Conservation (phyloP, 148 eudicot species). For the Heliosperma pusillum region DNA sequence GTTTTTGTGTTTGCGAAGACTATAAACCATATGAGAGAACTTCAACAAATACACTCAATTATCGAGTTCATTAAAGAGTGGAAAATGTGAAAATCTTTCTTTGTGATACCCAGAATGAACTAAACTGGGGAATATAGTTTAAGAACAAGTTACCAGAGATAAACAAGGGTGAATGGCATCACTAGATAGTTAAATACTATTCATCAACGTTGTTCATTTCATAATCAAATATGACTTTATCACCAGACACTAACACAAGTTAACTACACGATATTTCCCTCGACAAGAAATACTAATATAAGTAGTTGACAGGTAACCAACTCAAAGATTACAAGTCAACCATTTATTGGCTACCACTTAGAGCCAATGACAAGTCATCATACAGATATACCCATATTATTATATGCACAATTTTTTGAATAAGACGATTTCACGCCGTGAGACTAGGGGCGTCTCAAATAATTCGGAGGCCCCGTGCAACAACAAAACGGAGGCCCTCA, state of each 20-base stretch:
- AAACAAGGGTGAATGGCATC: not conserved
- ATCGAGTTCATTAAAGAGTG: not conserved
- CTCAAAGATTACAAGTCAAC: slow-evolving; percentile 22
- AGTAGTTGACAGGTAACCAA: slow-evolving; percentile 24
- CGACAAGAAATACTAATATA: not conserved
- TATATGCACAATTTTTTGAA: no score
- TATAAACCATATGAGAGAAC: not conserved
- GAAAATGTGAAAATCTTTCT: not conserved
- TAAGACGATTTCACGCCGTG: no score
- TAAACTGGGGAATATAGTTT: not conserved
- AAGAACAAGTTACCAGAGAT: no score
- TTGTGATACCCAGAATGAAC: no score
- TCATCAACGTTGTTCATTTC: not conserved
- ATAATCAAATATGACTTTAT: no score
- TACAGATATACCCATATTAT: no score
- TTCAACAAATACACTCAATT: not conserved
- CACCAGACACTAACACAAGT: not conserved
- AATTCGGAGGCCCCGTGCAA: no score
- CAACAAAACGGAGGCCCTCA: no score
- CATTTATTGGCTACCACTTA: slow-evolving; percentile 10
- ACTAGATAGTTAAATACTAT: not conserved
- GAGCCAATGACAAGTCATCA: not conserved
- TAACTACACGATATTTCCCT: no score
- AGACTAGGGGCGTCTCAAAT: no score
- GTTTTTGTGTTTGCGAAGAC: no score